Base-by-base conservation (phyloP, 306 rosid species). In the Cicer judaicum region DNA sequence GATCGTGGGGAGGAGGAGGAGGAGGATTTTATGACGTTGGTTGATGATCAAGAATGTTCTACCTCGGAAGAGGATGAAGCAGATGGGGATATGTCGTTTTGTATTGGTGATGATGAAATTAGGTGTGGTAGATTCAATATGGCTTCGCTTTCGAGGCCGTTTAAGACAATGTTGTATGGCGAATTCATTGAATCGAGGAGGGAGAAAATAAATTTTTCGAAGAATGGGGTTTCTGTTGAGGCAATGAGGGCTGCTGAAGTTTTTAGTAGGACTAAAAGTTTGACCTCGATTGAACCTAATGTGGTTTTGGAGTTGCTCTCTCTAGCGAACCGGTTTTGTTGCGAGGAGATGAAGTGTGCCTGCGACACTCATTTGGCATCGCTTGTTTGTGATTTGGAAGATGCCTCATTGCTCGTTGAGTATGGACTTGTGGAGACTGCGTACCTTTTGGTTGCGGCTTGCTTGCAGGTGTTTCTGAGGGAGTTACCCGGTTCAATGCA, bases 401-500 rank as follows among this genome's bases (percentile, higher is more conserved):
- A 82, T 14, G 94, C 94, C 1, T 36, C 73, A 81, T 68, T 86
- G 81, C 78, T 92, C 10, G 52, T 92, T 39, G 98, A 90, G 66
- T 89, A 92, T 62, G 98, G 91, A 18, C 55, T 92, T 64, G 98
- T 89, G 82, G 98, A 90, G 85, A 82, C 64, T 0, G 91, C 96
- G 0, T 80, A 87, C 72, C 84, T 92, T 66, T 80, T 92, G 9
- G 94, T 92, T 63, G 94, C 92, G 7, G 91, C 98, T 80, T 90
- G 98, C 81, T 86, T 92, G 88, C 98, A 92, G 84, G 88, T 90
- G 81, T 84, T 86, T 52, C 65, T 92, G 40, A 85, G 98, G 82
- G 98, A 90, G 87, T 92, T 92, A 5, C 96, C 98, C 0, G 21
- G 56, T 79, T 84, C 90, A 2, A 70, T 90, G 81, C 87, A 86